Evolutionary conservation across 495 filamentous ascomycete genomes (phyloP).

Genomic region (Podospora fimiseda): DNA sequence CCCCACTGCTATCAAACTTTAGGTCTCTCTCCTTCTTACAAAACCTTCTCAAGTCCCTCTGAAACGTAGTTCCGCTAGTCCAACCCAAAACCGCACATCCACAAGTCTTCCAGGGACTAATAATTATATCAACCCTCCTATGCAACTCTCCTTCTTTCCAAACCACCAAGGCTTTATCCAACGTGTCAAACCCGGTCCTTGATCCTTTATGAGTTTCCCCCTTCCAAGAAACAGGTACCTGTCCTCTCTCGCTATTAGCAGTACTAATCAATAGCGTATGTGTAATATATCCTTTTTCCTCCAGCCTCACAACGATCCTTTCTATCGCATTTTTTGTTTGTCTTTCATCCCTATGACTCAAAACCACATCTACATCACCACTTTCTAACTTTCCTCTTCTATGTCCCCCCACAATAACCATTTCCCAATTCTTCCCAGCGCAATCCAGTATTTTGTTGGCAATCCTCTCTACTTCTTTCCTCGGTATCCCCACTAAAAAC

Average conservation of each 20-base stretch:
- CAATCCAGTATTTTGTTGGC: constrained; percentile 53
- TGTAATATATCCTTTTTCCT: constrained; percentile 64
- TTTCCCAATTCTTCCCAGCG: constrained; percentile 58
- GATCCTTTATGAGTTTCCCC: constrained; percentile 25
- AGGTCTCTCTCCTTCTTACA: constrained; percentile 64
- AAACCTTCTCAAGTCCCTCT: constrained; percentile 76
- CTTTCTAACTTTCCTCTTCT: constrained; percentile 67
- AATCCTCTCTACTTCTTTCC: constrained; percentile 69
- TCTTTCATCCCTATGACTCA: constrained; percentile 68
- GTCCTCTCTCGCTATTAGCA: constrained; percentile 60
- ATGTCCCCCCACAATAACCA: constrained; percentile 77
- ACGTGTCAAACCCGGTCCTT: constrained; percentile 65
- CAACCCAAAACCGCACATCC: constrained; percentile 87
- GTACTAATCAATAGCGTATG: constrained; percentile 69
- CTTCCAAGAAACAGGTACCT: constrained; percentile 55
- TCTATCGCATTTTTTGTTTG: constrained; percentile 60
- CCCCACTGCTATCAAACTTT: constrained; percentile 89
- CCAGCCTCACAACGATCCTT: constrained; percentile 62
- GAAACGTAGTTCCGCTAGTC: constrained; percentile 83
- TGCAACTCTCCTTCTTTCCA: constrained; percentile 82
- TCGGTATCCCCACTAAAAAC: constrained; percentile 62
- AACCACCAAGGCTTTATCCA: constrained; percentile 88
- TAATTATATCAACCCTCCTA: constrained; percentile 87
- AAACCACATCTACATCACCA: constrained; percentile 80
- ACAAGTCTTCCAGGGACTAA: constrained; percentile 78